A percentile compares a stretch with the other conserved stretches of the same genome.
phyloP scores from a whole-genome alignment of 495 filamentous ascomycete genomes.

The Xylaria cubensis region DNA sequence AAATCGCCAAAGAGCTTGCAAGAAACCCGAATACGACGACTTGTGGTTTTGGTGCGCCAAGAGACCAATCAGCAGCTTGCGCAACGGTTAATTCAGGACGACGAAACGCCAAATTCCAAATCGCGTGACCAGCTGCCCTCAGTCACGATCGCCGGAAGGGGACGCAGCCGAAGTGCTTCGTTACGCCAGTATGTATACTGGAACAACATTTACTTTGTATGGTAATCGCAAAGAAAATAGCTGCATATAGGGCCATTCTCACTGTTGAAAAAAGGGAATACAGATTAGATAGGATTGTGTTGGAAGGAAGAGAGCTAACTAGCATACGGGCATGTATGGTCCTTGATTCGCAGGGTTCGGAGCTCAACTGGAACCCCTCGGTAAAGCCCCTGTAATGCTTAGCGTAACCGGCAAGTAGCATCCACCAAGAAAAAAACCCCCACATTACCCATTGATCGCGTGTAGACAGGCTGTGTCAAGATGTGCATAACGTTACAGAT shows the following conservation, averaged over 20 bases:
- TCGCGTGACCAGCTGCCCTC: conserved; percentile 3
- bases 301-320: not conserved
- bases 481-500: conserved; percentile 16
- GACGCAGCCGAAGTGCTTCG: not conserved
- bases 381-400: not conserved
- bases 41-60: not conserved
- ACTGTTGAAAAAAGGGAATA: not conserved
- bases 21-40: conserved; percentile 21
- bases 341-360: not conserved
- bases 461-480: conserved; percentile 6
- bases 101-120: conserved; percentile 7
- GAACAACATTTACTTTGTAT: not conserved
- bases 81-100: not conserved
- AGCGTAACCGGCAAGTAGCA: not conserved
- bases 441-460: not conserved
- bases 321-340: too few relatives aligned
- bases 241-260: not conserved
- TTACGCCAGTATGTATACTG: not conserved
- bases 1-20: not conserved
- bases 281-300: not conserved
- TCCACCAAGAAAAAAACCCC: not conserved
- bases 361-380: not conserved
- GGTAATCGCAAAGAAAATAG: not conserved
- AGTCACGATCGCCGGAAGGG: conserved; percentile 4
- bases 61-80: conserved; percentile 13